Evolutionary conservation across 2,329 filamentous ascomycete genomes (phyloP), one percentile per base, ranked within the genome.

Genomic region (Grosmannia penicillata): DNA sequence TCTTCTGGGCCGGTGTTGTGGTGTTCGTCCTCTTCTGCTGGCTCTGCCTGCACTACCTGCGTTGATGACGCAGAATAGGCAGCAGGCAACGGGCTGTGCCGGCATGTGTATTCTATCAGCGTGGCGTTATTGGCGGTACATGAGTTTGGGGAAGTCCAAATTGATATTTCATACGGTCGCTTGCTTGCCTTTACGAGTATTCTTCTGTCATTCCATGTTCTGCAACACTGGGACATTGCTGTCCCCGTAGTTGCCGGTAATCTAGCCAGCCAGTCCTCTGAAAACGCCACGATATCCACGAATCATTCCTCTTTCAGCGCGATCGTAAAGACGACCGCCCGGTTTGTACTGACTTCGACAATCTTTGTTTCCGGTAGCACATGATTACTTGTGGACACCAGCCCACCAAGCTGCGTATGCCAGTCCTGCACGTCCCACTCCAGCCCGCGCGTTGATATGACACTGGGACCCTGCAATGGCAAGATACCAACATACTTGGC

Each of bases 11-110:
- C 0, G 86, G 91, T 0, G 85, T 89, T 3, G 59, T 93, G 6
- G 59, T 91, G 26, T 98, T 98, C 58, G 82, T 96, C 51, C 54
- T 72, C 27, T 98, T 98, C 55, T 94, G 89, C 58, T 96, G 85
- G 76, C 61, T 91, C 46, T 86, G 93, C 40, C 55, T 98, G 53
- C 82, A 87, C 59, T 96, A 75, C 55, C 57, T 98, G 59, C 66
- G 83, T 55, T 89, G 32, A 39, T n/a, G 23, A 3, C 8, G n/a
- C 8, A n/a, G 35, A 17, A 7, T 3, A 3, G 15, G 11, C n/a
- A n/a, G 22, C 10, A 8, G 19, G 18, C 6, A 31, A 14, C 15
- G 18, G 4, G 29, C 15, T 18, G 17, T 27, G 17, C 22, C 18
- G 14, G 33, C 8, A 21, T 4, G 26, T 13, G 6, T 25, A 18